Conservation (phyloP, 1,139 yeast genomes). For the Torulaspora pretoriensis region DNA sequence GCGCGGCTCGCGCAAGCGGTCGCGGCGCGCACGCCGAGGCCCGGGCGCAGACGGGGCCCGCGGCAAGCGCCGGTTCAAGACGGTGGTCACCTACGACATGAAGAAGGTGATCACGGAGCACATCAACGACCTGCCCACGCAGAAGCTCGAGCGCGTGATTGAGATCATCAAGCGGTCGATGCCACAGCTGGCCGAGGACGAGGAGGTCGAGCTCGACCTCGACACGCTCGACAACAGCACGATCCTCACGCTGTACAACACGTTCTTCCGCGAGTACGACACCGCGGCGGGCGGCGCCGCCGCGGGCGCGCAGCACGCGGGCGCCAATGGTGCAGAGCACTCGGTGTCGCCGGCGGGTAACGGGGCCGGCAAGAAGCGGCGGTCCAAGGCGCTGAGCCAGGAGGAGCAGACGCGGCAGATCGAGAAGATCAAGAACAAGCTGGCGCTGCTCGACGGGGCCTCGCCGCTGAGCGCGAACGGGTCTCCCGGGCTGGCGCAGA, state of each 20-base stretch:
- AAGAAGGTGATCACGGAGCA: constrained; percentile 88
- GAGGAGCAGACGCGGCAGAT: constrained; percentile 75
- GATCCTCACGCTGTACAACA: constrained; percentile 71
- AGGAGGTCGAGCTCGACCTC: constrained; percentile 92
- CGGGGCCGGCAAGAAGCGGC: constrained; percentile 29
- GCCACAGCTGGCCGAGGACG: constrained; percentile 67
- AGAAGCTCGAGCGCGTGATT: constrained; percentile 77
- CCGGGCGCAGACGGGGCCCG: constrained; percentile 27
- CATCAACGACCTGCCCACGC: constrained; percentile 70
- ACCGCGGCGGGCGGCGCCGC: constrained; percentile 15
- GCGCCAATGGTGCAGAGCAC: constrained; percentile 17
- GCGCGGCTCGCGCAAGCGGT: constrained; percentile 29
- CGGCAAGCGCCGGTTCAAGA: constrained; percentile 34
- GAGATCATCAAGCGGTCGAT: constrained; percentile 82
- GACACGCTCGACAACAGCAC: constrained; percentile 88
- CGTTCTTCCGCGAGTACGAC: constrained; percentile 39
- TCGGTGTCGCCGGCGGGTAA: constrained; percentile 36
- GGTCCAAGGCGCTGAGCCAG: constrained; percentile 47
- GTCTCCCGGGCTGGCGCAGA: constrained; percentile 23
- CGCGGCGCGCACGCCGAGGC: constrained; percentile 32
- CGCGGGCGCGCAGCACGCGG: constrained; percentile 7
- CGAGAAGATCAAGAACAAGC: constrained; percentile 76
- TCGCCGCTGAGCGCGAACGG: constrained; percentile 35
- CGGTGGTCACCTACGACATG: constrained; percentile 86
- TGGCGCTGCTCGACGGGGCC: constrained; percentile 60